These are phyloP conservation scores for Suillus variegatus DNA, from an alignment of 768 basidiomycete genomes.

Conservation along the genomic window DNA sequence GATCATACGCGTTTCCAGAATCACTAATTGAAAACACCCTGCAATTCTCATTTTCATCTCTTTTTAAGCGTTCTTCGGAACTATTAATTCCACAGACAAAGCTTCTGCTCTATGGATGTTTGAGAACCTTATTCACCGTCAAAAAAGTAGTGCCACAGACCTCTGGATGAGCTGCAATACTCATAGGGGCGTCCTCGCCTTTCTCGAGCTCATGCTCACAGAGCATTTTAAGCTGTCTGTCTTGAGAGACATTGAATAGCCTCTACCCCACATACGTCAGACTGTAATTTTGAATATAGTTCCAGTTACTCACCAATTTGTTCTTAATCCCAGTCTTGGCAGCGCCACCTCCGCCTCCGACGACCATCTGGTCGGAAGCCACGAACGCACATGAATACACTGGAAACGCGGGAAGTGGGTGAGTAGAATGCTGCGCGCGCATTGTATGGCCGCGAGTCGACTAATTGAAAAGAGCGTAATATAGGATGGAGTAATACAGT, in stretches of 20 bases:
- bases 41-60: slow-evolving; percentile 82
- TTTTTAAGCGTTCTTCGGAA: slow-evolving; percentile 55
- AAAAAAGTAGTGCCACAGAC: slow-evolving; percentile 36
- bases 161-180: slow-evolving; percentile 70
- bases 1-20: slow-evolving; percentile 1
- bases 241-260: slow-evolving; percentile 61
- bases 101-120: slow-evolving; percentile 40
- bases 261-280: slow-evolving; percentile 43
- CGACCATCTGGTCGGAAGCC: slow-evolving; percentile 65
- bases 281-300: slow-evolving; percentile 4
- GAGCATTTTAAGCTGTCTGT: slow-evolving; percentile 54
- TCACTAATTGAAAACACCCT: slow-evolving; percentile 57
- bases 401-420: slow-evolving; percentile 81
- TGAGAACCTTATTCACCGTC: slow-evolving; percentile 5
- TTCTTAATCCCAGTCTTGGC: slow-evolving; percentile 91
- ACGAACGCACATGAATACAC: slow-evolving; percentile 87
- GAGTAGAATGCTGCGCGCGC: slow-evolving; percentile 77
- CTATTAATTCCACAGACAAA: slow-evolving; percentile 91
- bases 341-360: slow-evolving; percentile 91
- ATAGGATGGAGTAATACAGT: slow-evolving; percentile 3
- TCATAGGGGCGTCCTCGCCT: slow-evolving; percentile 97
- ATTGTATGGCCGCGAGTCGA: slow-evolving; percentile 41
- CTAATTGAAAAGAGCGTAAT: slow-evolving; percentile 3
- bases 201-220: slow-evolving; percentile 74
- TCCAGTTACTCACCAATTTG: slow-evolving; percentile 64